These are phyloP conservation scores for Cutaneotrichosporon sp. DNA, from an alignment of 1,284 basidiomycete genomes.

Conservation along the genomic window DNA sequence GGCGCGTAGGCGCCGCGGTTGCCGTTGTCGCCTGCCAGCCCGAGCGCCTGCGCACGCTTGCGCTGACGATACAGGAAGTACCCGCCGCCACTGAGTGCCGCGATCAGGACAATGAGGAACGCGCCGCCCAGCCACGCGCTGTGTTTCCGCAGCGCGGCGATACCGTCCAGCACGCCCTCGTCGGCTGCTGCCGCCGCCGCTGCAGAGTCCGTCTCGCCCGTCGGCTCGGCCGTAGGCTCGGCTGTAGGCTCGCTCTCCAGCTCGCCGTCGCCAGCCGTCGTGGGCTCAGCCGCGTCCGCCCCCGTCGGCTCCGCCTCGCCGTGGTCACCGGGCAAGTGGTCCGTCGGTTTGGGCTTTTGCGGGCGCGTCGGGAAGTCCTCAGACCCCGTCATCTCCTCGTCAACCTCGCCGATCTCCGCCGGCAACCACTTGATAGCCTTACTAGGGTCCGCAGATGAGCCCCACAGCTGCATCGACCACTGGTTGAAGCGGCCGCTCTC, in stretches of 20 bases:
- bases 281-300: not conserved
- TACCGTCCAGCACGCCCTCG: conserved; percentile 79
- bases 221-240: conserved; percentile 22
- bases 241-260: conserved; percentile 18
- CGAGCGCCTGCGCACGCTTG: conserved; percentile 40
- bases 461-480: conserved; percentile 93
- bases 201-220: conserved; percentile 8
- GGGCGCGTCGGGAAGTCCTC: conserved; percentile 46
- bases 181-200: conserved; percentile 49
- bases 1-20: conserved; percentile 61
- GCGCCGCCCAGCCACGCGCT: conserved; percentile 83
- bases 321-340: conserved; percentile 79
- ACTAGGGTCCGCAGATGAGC: conserved; percentile 70
- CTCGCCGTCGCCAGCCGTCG: not conserved
- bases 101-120: conserved; percentile 62
- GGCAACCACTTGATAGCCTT: conserved; percentile 60
- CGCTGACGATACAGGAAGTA: conserved; percentile 57
- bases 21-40: conserved; percentile 47
- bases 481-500: conserved; percentile 75
- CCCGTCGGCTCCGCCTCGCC: conserved; percentile 45
- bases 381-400: conserved; percentile 46
- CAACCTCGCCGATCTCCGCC: conserved; percentile 40
- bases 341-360: conserved; percentile 76
- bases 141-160: conserved; percentile 67
- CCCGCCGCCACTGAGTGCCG: conserved; percentile 59